Conservation (phyloP, 169 alveolate genomes). For the Plasmodium falciparum region DNA sequence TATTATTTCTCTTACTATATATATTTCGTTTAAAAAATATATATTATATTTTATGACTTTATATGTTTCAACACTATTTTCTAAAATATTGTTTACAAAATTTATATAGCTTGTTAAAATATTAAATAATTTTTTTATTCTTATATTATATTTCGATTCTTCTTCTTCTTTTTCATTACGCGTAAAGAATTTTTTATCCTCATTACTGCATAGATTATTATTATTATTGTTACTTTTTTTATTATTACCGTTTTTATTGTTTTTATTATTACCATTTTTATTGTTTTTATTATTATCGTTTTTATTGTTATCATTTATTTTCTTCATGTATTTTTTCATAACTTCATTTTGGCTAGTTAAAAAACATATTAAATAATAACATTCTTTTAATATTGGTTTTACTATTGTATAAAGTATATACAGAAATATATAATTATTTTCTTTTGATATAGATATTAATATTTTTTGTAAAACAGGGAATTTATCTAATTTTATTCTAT, state of each 20-base stretch:
- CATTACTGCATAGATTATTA: neutral
- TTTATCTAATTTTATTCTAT: constrained; percentile 44
- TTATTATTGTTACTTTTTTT: neutral
- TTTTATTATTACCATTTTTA: neutral
- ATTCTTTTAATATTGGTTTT: constrained; percentile 34
- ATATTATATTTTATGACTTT: neutral
- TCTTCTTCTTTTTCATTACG: neutral
- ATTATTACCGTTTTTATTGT: neutral
- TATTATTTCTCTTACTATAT: constrained; percentile 7
- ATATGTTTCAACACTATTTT: constrained; percentile 13
- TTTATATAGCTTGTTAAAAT: constrained; percentile 18
- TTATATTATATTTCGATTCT: neutral
- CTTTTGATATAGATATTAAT: constrained; percentile 20
- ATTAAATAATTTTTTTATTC: constrained; percentile 14
- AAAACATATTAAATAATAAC: constrained; percentile 24
- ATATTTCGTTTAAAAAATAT: constrained; percentile 36
- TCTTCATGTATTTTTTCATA: neutral
- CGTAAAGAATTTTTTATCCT: neutral
- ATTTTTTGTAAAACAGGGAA: constrained; percentile 37
- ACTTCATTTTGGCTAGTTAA: constrained; percentile 2
- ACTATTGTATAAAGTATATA: constrained; percentile 12
- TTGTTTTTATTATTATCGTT: neutral
- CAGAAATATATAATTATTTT: constrained; percentile 21
- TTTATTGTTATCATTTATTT: neutral
- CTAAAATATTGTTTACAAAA: constrained; percentile 14